Conservation (phyloP, 352 stramenopile genomes). For the Phytophthora aleatoria region DNA sequence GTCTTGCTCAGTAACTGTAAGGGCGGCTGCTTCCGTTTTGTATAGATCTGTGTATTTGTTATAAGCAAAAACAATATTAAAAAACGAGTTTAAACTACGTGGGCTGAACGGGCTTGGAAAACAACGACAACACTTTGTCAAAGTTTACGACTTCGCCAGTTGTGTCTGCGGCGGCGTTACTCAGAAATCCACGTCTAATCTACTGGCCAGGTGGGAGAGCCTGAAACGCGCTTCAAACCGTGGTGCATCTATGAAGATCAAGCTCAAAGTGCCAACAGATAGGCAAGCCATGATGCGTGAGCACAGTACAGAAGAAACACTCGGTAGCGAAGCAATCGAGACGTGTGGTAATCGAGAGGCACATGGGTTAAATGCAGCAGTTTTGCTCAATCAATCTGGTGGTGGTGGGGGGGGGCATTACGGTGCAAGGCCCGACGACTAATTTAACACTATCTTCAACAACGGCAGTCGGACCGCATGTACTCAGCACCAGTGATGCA, state of each 20-base stretch:
- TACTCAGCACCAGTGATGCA: not conserved
- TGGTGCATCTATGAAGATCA: conserved; percentile 6
- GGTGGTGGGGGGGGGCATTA: not conserved
- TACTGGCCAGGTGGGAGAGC: conserved; percentile 2
- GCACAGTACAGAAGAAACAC: not conserved
- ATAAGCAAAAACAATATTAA: no score
- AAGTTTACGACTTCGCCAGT: conserved; percentile 6
- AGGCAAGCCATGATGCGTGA: not conserved
- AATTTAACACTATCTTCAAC: not conserved
- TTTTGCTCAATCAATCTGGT: not conserved
- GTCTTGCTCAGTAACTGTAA: no score
- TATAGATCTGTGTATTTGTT: no score
- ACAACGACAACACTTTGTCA: conserved; percentile 1
- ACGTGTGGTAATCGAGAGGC: not conserved
- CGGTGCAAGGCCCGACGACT: not conserved
- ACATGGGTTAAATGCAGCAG: not conserved
- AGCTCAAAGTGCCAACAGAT: conserved; percentile 1
- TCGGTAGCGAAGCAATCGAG: not conserved
- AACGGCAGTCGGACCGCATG: not conserved
- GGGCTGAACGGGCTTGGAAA: not conserved
- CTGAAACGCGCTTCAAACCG: conserved; percentile 3
- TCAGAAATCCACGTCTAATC: not conserved
- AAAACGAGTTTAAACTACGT: not conserved
- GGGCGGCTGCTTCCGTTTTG: no score
- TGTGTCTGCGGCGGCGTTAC: conserved; percentile 6